A percentile compares a stretch with the other conserved stretches of the same genome.
Conservation (phyloP, 129 eudicot genomes). For the Glebionis coronaria region DNA sequence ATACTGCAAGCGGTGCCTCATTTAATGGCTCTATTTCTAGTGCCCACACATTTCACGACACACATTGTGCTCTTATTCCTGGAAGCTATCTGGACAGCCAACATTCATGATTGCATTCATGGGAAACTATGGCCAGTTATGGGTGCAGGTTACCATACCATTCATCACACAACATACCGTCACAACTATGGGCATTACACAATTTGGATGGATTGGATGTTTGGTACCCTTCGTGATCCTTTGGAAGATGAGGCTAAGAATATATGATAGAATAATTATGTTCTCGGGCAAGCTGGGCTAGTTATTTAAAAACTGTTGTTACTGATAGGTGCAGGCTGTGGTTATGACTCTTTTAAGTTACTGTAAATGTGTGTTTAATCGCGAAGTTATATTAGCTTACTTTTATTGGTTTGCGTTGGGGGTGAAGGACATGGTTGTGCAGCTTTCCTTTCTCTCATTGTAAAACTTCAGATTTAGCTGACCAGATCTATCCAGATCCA, state of each 20-base stretch:
- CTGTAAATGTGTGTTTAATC: slow-evolving; percentile 16
- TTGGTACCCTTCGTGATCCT: slow-evolving; percentile 73
- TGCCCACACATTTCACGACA: slow-evolving; percentile 64
- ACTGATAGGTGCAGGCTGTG: neutral
- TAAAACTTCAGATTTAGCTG: slow-evolving; percentile 8
- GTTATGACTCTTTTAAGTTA: neutral
- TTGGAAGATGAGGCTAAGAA: slow-evolving; percentile 47
- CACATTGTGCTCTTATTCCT: slow-evolving; percentile 60
- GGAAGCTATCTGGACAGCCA: slow-evolving; percentile 46
- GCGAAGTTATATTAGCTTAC: neutral
- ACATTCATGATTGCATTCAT: slow-evolving; percentile 81
- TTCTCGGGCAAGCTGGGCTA: neutral
- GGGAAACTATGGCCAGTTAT: slow-evolving; percentile 84
- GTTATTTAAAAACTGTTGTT: neutral
- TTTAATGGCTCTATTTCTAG: slow-evolving; percentile 58
- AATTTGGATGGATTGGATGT: slow-evolving; percentile 83
- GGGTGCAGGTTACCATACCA: slow-evolving; percentile 95
- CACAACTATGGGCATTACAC: slow-evolving; percentile 47
- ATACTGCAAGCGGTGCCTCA: slow-evolving; percentile 78
- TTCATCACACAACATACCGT: slow-evolving; percentile 82
- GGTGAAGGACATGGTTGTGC: neutral
- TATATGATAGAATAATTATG: slow-evolving; percentile 21
- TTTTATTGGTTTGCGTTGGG: neutral
- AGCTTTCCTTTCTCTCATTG: neutral
- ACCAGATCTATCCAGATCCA: slow-evolving; percentile 7